Percentiles rank a stretch among this genome's conserved stretches.
Conservation (phyloP, 2,329 filamentous ascomycete genomes). For the Ophiocordyceps robertsii region DNA sequence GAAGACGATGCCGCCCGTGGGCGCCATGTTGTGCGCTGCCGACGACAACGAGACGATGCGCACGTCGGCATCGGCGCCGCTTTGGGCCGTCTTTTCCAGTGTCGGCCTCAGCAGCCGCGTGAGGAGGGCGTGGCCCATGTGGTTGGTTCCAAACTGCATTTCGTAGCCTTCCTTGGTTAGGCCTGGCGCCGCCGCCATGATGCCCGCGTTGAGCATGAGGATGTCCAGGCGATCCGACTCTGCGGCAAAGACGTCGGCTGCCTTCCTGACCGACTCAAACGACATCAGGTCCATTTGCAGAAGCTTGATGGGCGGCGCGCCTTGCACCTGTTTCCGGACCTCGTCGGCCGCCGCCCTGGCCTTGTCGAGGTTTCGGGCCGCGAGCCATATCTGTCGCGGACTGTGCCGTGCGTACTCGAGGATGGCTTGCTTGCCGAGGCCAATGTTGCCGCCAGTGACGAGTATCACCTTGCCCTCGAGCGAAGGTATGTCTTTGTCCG, state of each 20-base stretch:
- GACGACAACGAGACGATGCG: conserved; percentile 17
- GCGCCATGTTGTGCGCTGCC: conserved; percentile 9
- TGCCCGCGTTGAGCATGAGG: conserved; percentile 32
- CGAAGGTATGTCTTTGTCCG: conserved; percentile 32
- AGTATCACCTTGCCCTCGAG: conserved; percentile 67
- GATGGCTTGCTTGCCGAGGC: conserved; percentile 48
- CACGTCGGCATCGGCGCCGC: conserved; percentile 9
- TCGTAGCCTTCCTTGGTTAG: conserved; percentile 33
- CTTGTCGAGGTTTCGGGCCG: conserved; percentile 21
- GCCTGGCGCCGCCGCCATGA: conserved; percentile 22
- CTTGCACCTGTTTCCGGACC: conserved; percentile 14
- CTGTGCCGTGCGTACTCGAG: conserved; percentile 8
- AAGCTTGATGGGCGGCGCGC: conserved; percentile 10
- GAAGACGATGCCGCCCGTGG: conserved; percentile 14
- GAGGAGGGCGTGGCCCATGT: conserved; percentile 33
- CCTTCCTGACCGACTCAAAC: conserved; percentile 26
- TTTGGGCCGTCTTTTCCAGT: conserved; percentile 13
- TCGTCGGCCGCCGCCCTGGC: conserved; percentile 22
- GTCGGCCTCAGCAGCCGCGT: conserved; percentile 21
- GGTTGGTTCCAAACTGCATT: conserved; percentile 33
- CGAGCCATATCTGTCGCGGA: conserved; percentile 10
- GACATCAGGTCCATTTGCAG: conserved; percentile 31
- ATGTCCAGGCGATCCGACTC: conserved; percentile 25
- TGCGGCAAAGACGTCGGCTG: conserved; percentile 21
- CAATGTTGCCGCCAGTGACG: conserved; percentile 73